These are phyloP conservation scores for Adansonia digitata DNA, from an alignment of 345 rosid species.

Conservation along the genomic window DNA sequence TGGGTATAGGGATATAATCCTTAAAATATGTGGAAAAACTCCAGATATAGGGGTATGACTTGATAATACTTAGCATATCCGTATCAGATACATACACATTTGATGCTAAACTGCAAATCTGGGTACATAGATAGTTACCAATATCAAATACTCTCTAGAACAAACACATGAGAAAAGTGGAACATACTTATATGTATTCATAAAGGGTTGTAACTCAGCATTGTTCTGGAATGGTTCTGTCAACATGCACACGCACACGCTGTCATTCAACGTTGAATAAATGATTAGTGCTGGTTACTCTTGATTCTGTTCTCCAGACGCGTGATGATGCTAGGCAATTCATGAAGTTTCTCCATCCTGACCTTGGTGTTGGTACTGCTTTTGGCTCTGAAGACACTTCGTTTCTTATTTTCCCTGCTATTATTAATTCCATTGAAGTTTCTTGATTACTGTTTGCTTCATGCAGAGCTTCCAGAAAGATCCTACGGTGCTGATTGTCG, in stretches of 20 bases:
- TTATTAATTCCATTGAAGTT: background rate
- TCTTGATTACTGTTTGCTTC: background rate
- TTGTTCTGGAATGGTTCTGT: background rate
- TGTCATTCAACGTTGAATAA: background rate
- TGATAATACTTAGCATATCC: no score
- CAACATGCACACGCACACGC: background rate
- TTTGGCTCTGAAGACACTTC: background rate
- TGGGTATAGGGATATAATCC: no score
- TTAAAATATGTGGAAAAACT: no score
- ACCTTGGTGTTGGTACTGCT: slow-evolving; percentile 85
- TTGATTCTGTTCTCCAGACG: slow-evolving; percentile 40
- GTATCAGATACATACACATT: no score
- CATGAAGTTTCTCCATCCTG: slow-evolving; percentile 98
- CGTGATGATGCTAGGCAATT: slow-evolving; percentile 96
- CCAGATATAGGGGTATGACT: no score
- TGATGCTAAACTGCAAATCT: no score
- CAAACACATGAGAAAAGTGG: background rate
- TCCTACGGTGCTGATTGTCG: slow-evolving; percentile 98
- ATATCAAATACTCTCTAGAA: background rate
- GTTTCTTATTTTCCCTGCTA: background rate
- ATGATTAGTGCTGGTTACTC: slow-evolving; percentile 25
- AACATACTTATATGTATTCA: background rate
- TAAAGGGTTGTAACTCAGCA: background rate
- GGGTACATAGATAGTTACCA: no score
- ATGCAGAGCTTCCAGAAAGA: slow-evolving; percentile 95